These are phyloP conservation scores for Vitis hybrid DNA, from an alignment of 177 flowering plant genomes.

Conservation along the genomic window DNA sequence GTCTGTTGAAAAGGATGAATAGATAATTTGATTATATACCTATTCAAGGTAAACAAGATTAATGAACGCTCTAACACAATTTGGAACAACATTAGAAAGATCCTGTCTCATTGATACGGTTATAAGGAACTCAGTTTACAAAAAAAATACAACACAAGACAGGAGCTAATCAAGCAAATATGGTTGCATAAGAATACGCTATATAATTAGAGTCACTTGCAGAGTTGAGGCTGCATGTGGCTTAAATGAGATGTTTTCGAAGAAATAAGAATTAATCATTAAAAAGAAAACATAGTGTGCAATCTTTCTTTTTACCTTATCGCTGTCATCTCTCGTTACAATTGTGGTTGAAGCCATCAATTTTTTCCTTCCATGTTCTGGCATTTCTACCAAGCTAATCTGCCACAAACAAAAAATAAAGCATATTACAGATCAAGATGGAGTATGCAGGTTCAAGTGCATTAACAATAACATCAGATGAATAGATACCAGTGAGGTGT, in stretches of 20 bases:
- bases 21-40: too few relatives aligned
- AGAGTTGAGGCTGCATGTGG: background rate
- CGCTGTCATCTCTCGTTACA: slow-evolving; percentile 83
- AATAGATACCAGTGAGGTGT: background rate
- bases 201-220: background rate
- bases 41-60: background rate
- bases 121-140: background rate
- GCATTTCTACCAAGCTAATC: slow-evolving; percentile 87
- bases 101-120: background rate
- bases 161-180: background rate
- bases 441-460: background rate
- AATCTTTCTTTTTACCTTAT: slow-evolving; percentile 54
- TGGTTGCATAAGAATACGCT: background rate
- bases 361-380: slow-evolving; percentile 66
- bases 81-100: background rate
- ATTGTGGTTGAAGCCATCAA: slow-evolving; percentile 59
- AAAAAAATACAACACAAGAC: background rate
- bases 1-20: background rate
- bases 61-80: background rate
- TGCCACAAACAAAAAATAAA: slow-evolving; percentile 31
- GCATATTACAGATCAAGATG: slow-evolving; percentile 1
- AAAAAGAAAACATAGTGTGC: background rate
- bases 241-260: background rate
- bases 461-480: background rate
- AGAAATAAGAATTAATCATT: background rate